A percentile compares a stretch with the other conserved stretches of the same genome.
phyloP scores from a whole-genome alignment of 768 basidiomycete genomes.

The Lactarius sp. region DNA sequence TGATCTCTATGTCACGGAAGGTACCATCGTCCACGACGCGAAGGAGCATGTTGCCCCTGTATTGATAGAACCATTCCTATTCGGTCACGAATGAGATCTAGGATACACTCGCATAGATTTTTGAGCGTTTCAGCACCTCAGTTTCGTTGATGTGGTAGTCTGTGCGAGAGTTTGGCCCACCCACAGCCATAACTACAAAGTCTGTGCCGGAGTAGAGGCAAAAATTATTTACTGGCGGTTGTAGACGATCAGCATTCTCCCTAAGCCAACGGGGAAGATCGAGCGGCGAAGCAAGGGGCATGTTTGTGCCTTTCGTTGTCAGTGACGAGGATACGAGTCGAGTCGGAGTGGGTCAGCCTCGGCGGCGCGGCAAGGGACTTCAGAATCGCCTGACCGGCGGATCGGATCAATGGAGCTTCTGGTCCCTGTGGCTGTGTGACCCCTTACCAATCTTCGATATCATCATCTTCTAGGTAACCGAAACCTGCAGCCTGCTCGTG shows the following conservation, averaged over 20 bases:
- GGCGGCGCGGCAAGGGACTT: no score
- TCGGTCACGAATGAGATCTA: neutral
- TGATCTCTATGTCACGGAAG: conserved; percentile 84
- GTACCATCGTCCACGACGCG: conserved; percentile 75
- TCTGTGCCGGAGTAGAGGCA: conserved; percentile 79
- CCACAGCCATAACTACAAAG: conserved; percentile 93
- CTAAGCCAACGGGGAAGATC: conserved; percentile 88
- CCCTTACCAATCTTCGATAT: conserved; percentile 20
- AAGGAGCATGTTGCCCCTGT: conserved; percentile 90
- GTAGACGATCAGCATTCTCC: conserved; percentile 72
- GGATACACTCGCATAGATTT: neutral
- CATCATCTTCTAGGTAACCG: conserved; percentile 24
- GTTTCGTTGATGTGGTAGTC: conserved; percentile 97
- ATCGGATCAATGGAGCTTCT: no score
- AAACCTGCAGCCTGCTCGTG: neutral
- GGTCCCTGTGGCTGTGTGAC: no score
- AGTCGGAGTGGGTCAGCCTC: no score
- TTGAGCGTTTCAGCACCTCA: conserved; percentile 46
- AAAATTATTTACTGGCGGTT: conserved; percentile 92
- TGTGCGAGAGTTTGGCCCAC: conserved; percentile 90
- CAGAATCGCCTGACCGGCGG: no score
- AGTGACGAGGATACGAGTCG: neutral
- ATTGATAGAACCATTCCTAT: conserved; percentile 97
- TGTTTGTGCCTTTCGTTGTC: conserved; percentile 30
- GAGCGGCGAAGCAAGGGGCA: conserved; percentile 76